A percentile compares a stretch with the other conserved stretches of the same genome.
Evolutionary conservation across 2,329 filamentous ascomycete species (phyloP).

Genomic region (Diaporthe sp.): DNA sequence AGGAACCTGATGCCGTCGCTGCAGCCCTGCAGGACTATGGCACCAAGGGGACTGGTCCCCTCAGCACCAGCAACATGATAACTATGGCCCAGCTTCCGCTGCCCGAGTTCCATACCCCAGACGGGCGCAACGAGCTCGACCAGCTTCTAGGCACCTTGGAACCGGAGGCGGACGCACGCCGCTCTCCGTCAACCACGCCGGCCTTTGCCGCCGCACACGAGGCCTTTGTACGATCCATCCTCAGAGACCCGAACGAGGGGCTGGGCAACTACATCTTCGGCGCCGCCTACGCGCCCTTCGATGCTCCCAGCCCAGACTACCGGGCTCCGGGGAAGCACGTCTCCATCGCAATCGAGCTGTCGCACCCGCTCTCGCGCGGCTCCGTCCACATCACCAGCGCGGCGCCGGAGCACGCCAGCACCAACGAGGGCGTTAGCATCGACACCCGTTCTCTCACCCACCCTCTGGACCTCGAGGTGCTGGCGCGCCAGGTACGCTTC

Average conservation of each 20-base stretch:
- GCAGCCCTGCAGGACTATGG: conserved; percentile 28
- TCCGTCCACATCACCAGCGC: conserved; percentile 43
- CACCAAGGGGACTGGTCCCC: conserved; percentile 28
- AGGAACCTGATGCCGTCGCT: conserved; percentile 34
- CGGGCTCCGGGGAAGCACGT: conserved; percentile 36
- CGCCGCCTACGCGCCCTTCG: conserved; percentile 23
- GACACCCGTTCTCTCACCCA: conserved; percentile 12
- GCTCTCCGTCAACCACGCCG: conserved; percentile 25
- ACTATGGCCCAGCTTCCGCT: conserved; percentile 42
- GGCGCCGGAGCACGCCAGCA: conserved; percentile 10
- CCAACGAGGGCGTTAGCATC: background rate
- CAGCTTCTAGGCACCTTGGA: background rate
- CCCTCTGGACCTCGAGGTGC: conserved; percentile 7
- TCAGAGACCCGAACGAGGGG: background rate
- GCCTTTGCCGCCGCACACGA: conserved; percentile 4
- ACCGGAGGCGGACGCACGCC: background rate
- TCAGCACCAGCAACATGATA: conserved; percentile 39
- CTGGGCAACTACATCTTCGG: conserved; percentile 10
- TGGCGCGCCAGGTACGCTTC: conserved; percentile 31
- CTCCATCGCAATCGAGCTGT: conserved; percentile 35
- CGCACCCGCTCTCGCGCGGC: conserved; percentile 44
- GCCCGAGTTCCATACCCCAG: conserved; percentile 18
- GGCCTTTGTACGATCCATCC: background rate
- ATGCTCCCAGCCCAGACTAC: background rate
- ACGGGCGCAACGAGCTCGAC: conserved; percentile 8